Evolutionary conservation across 306 rosid genomes (phyloP), one percentile per base, ranked within the genome.

Genomic region (Cucurbita moschata): DNA sequence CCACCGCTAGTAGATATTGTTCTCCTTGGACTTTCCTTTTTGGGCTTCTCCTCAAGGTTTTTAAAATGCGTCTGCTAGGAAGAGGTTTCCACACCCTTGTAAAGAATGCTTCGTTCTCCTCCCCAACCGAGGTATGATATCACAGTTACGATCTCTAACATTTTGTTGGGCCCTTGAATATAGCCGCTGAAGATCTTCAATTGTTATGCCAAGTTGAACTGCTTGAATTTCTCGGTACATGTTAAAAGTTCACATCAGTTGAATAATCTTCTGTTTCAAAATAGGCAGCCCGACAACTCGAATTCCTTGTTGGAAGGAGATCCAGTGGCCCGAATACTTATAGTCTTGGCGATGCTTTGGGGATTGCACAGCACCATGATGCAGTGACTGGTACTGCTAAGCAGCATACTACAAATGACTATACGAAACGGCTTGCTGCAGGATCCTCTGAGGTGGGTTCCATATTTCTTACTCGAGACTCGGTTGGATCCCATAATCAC

Each of bases 321-420:
- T 75, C 85, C 39, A 35, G 65, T 10, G 46, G 65, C 19, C 79
- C 77, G 57, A 21, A 60, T 40, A 83, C 92, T 63, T 78, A 44
- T 72, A 76, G 56, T 75, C 96, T 92, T 1, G 98, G 84, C 54
- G 96, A 90, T 77, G 96, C 96, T 77, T 84, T 92, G 58, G 98
- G 96, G 77, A 82, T 85, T 71, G 87, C 81, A 35, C 98, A 93
- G 75, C 98, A 90, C 76, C 98, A 93, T 43, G 98, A 90, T 87
- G 98, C 96, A 51, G 85, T 83, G 70, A 60, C 81, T 12, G 98
- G 98, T 62, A 92, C 98, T 39, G 96, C 98, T 63, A 82, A 86
- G 71, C 96, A 92, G 40, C 93, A 87, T 76, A 88, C 96, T 43
- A 92, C 98, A 40, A 21, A 92, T 79, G 98, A 92, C 84, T 92